Percentiles rank a stretch among this genome's conserved stretches.
Evolutionary conservation across 441 rosid genomes (phyloP).

Genomic region (Mallotus japonicus): DNA sequence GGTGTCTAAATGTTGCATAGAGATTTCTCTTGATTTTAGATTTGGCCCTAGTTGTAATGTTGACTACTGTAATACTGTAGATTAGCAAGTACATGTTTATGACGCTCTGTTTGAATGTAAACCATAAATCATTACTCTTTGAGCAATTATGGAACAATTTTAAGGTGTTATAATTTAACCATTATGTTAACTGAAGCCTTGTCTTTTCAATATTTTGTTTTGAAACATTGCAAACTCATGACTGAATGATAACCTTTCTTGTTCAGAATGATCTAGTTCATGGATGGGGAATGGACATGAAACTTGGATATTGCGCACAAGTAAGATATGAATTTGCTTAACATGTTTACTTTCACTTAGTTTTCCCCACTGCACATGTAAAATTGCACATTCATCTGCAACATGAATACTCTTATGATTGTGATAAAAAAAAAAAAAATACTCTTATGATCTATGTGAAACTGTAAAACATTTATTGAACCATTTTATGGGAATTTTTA

Average conservation of each 20-base stretch:
- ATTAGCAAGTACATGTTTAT: neutral
- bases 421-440: too few relatives aligned
- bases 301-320: constrained; percentile 96
- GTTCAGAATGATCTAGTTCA: constrained; percentile 91
- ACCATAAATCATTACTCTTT: neutral
- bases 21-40: constrained; percentile 2
- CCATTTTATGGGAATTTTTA: neutral
- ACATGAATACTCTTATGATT: neutral
- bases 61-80: neutral
- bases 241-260: constrained; percentile 7
- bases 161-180: neutral
- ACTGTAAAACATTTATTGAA: neutral
- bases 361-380: too few relatives aligned
- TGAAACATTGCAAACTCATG: constrained; percentile 8
- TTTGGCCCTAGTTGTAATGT: neutral
- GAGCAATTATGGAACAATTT: neutral
- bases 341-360: neutral
- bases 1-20: neutral
- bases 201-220: neutral
- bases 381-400: neutral
- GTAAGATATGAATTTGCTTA: constrained; percentile 29
- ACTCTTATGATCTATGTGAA: neutral
- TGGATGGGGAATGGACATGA: constrained; percentile 98
- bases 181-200: neutral
- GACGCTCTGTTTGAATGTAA: neutral